phyloP scores from a whole-genome alignment of 1,139 yeast genomes.

The Debaryomyces robertsiae region DNA sequence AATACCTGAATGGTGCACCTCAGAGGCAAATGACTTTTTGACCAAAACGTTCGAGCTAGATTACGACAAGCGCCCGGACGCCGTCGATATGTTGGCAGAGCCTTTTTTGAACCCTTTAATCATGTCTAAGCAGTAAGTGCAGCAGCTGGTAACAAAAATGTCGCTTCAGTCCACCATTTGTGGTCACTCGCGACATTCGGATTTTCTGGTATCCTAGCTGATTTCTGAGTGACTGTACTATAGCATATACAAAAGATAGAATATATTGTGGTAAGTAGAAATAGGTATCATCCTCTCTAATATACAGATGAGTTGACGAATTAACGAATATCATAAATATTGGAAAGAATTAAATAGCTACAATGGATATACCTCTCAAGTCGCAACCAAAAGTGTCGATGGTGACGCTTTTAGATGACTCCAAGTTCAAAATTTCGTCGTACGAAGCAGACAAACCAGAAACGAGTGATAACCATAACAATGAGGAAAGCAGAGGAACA shows the following conservation, averaged over 20 bases:
- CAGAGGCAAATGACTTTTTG: constrained; percentile 69
- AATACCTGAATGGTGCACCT: constrained; percentile 76
- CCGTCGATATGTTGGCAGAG: constrained; percentile 67
- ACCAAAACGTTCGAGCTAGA: constrained; percentile 72
- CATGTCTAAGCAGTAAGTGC: constrained; percentile 35
- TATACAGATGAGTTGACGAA: constrained; percentile 7
- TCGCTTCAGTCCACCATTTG: constrained; percentile 8
- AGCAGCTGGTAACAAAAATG: constrained; percentile 7
- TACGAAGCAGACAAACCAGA: constrained; percentile 1
- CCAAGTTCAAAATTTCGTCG: constrained; percentile 20
- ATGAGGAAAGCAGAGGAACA: background rate
- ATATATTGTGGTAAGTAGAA: constrained; percentile 1
- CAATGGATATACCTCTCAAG: constrained; percentile 48
- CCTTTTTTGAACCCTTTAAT: constrained; percentile 57
- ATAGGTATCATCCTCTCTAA: background rate
- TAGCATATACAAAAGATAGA: constrained; percentile 4
- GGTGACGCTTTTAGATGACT: constrained; percentile 34
- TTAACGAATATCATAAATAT: background rate
- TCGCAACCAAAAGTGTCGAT: constrained; percentile 47
- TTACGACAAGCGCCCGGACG: constrained; percentile 71
- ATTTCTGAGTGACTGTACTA: background rate
- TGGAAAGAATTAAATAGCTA: constrained; percentile 1
- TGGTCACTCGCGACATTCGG: constrained; percentile 13
- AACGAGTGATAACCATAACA: constrained; percentile 9
- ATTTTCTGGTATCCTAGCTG: constrained; percentile 2